Evolutionary conservation across 192 early-diverging fungal species (phyloP).

Genomic region (Linnemannia hyalina): DNA sequence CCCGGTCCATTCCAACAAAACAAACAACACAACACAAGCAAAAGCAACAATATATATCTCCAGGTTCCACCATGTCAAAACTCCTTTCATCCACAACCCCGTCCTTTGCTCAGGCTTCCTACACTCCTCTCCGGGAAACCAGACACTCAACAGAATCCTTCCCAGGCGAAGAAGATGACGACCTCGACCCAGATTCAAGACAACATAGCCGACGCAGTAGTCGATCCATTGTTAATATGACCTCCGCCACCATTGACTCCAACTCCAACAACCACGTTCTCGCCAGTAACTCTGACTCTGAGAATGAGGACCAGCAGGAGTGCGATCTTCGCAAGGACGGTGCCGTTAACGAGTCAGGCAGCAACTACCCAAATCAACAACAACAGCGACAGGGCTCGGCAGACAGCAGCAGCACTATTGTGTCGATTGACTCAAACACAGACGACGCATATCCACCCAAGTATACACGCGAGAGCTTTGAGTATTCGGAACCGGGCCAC

Average conservation of each 20-base stretch:
- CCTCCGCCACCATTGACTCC: neutral
- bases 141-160: constrained; percentile 23
- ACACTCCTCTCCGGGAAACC: constrained; percentile 32
- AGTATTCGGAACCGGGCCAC: constrained; percentile 24
- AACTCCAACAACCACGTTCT: neutral
- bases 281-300: constrained; percentile 12
- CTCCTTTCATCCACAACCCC: constrained; percentile 45
- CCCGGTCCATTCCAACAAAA: neutral
- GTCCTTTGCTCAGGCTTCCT: constrained; percentile 34
- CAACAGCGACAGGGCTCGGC: constrained; percentile 13
- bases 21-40: neutral
- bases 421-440: constrained; percentile 20
- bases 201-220: neutral
- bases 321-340: neutral
- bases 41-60: no score
- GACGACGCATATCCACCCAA: constrained; percentile 20
- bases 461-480: constrained; percentile 37
- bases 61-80: constrained; percentile 28
- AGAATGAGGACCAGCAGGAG: neutral
- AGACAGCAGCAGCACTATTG: constrained; percentile 35
- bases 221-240: neutral
- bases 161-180: constrained; percentile 34
- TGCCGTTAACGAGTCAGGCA: neutral
- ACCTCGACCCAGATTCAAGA: constrained; percentile 44
- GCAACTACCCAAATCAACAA: neutral